phyloP scores from a whole-genome alignment of 2,329 filamentous ascomycete species.

The Trichoderma semiorbis region DNA sequence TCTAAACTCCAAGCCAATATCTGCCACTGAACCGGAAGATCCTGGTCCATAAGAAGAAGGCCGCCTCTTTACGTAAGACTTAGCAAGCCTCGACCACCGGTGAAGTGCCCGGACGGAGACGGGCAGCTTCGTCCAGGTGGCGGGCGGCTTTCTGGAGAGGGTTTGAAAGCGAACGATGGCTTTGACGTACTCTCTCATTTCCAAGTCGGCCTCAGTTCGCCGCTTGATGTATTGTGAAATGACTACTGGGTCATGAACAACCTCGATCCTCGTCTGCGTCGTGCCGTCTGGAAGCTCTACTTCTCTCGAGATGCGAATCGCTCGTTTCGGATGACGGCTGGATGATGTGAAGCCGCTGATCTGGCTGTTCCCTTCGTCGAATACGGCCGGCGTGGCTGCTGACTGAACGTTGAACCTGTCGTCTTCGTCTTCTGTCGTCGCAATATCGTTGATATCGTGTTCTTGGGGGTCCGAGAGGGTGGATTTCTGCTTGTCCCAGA shows the following conservation, averaged over 20 bases:
- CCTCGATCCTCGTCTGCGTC: slow-evolving; percentile 60
- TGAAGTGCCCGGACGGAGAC: slow-evolving; percentile 22
- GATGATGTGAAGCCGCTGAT: slow-evolving; percentile 65
- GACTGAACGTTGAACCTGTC: slow-evolving; percentile 69
- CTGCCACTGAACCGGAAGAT: slow-evolving; percentile 29
- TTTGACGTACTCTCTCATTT: slow-evolving; percentile 65
- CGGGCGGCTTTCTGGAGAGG: slow-evolving; percentile 15
- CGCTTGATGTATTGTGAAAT: slow-evolving; percentile 85
- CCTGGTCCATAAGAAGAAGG: slow-evolving; percentile 25
- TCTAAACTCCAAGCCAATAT: slow-evolving; percentile 35
- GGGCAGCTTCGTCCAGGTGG: slow-evolving; percentile 22
- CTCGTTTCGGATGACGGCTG: slow-evolving; percentile 65
- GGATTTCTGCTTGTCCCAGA: slow-evolving; percentile 84
- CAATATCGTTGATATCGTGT: slow-evolving; percentile 60
- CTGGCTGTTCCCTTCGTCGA: slow-evolving; percentile 78
- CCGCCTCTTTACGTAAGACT: slow-evolving; percentile 13
- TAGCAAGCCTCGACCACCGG: slow-evolving; percentile 22
- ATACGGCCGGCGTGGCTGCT: slow-evolving; percentile 62
- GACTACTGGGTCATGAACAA: slow-evolving; percentile 77
- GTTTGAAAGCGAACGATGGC: slow-evolving; percentile 14
- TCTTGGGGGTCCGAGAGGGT: slow-evolving; percentile 72
- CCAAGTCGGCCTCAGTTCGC: slow-evolving; percentile 66
- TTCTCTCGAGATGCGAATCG: slow-evolving; percentile 69
- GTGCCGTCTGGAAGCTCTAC: slow-evolving; percentile 44
- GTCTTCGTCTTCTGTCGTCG: slow-evolving; percentile 57